Base-by-base conservation (phyloP, 495 filamentous ascomycete genomes). In the Penicillium mononematosum region DNA sequence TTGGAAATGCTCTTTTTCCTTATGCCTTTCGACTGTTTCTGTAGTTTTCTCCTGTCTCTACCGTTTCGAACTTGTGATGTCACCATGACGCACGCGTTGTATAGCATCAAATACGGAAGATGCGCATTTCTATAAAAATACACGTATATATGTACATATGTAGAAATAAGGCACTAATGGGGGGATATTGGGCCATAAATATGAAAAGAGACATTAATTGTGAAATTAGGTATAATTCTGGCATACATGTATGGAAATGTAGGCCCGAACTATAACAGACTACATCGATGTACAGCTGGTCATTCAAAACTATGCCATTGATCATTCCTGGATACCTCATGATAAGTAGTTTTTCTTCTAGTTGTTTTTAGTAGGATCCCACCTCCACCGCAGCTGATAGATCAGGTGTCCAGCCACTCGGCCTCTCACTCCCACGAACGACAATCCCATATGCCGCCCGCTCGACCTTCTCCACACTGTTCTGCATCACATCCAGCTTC, bases 391-490 rank as follows among this genome's bases (percentile, higher is more conserved):
- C 61, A 12, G 76, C 81, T 5, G 77, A 80, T 58, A 91, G 64
- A 73, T 96, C 93, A 24, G 93, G 94, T 61, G 91, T 83, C 94
- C 94, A 98, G 5, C 94, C 94, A 60, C 86, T 88, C 4, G 94
- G 95, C 55, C 91, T 77, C 74, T 98, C 94, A 47, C 85, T 87
- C 0, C 95, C 94, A 11, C 95, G 77, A 12, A 98, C 86, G 31
- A 85, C 81, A 65, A 96, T 82, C 10, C 91, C 90, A 74, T 96
- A 98, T 16, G 90, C 85, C 17, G 92, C 85, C 19, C 83, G 81
- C 78, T 98, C 94, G 24, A 98, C 94, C 81, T 98, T 98, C 65
- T 89, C 85, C 32, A 98, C 92, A 70, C 90, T 91, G 60, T 78
- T 80, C 62, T 84, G 81, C 91, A 96, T 96, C 7, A 95, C 90